These are phyloP conservation scores for Pichia sorboxylosa DNA, from an alignment of 1,139 yeast genomes.

Conservation along the genomic window DNA sequence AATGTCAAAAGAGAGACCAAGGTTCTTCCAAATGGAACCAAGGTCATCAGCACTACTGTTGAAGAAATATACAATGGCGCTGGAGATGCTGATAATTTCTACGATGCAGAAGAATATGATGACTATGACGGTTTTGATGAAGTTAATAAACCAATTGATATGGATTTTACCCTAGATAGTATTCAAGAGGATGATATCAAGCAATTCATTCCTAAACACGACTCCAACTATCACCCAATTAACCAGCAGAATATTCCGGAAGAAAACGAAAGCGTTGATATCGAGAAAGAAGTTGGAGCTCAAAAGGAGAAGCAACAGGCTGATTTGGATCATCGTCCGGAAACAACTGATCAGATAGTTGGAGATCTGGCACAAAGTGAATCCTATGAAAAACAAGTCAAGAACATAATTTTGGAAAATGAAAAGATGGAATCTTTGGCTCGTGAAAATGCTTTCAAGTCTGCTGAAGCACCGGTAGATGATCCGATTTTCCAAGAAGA, in stretches of 20 bases:
- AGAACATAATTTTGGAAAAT: conserved; percentile 16
- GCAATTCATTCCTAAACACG: neutral
- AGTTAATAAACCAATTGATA: conserved; percentile 4
- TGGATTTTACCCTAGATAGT: conserved; percentile 8
- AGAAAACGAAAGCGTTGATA: neutral
- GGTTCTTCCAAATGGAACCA: conserved; percentile 11
- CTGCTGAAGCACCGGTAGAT: conserved; percentile 7
- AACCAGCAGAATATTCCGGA: neutral
- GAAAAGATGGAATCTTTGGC: conserved; percentile 15
- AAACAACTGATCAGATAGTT: neutral
- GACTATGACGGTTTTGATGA: conserved; percentile 5
- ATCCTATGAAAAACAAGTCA: conserved; percentile 17
- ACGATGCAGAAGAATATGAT: conserved; percentile 4
- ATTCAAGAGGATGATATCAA: conserved; percentile 1
- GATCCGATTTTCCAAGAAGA: too few relatives aligned
- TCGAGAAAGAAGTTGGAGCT: neutral
- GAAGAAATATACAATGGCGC: conserved; percentile 7
- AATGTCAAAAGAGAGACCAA: conserved; percentile 8
- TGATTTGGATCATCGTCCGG: too few relatives aligned
- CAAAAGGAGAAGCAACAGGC: neutral
- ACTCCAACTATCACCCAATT: neutral
- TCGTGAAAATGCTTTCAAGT: conserved; percentile 16
- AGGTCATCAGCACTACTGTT: conserved; percentile 10
- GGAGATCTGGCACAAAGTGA: conserved; percentile 11
- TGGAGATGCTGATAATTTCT: conserved; percentile 4